A percentile compares a stretch with the other conserved stretches of the same genome.
These are phyloP conservation scores for Strobilomyces dryophilus DNA, from an alignment of 768 basidiomycete species.

Conservation along the genomic window DNA sequence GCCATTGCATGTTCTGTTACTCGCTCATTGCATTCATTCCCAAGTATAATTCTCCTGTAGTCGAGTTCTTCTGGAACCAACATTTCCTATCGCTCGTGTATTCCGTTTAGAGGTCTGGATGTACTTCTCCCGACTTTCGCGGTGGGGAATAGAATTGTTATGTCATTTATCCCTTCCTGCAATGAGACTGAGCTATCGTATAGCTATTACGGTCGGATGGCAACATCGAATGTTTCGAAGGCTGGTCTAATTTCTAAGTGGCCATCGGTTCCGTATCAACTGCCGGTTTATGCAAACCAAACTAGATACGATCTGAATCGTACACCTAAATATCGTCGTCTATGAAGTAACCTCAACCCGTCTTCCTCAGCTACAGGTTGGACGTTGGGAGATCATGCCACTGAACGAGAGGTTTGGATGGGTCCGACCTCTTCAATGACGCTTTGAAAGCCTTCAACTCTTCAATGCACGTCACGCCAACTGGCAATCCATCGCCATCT, in stretches of 20 bases:
- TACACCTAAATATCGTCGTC: neutral
- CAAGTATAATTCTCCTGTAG: slow-evolving; percentile 10
- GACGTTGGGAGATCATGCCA: slow-evolving; percentile 71
- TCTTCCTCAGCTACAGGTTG: slow-evolving; percentile 40
- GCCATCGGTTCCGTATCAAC: no score
- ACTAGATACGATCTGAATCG: neutral
- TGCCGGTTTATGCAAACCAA: neutral
- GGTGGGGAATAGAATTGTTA: slow-evolving; percentile 11
- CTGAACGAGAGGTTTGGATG: slow-evolving; percentile 63
- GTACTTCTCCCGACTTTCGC: slow-evolving; percentile 4
- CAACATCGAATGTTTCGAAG: neutral
- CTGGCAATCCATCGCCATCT: slow-evolving; percentile 40
- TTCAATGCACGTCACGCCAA: slow-evolving; percentile 56
- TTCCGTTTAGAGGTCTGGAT: slow-evolving; percentile 6
- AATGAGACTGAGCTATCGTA: neutral
- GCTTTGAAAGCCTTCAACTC: slow-evolving; percentile 67
- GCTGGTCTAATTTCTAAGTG: no score
- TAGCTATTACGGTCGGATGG: neutral
- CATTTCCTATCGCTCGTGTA: slow-evolving; percentile 4
- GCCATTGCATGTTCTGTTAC: slow-evolving; percentile 19
- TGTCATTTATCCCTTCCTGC: slow-evolving; percentile 1
- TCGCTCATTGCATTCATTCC: slow-evolving; percentile 18
- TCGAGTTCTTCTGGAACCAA: slow-evolving; percentile 7
- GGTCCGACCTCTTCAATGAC: slow-evolving; percentile 47
- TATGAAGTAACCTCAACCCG: neutral